phyloP scores from a whole-genome alignment of 495 filamentous ascomycete species.

The Tuber calosporum region DNA sequence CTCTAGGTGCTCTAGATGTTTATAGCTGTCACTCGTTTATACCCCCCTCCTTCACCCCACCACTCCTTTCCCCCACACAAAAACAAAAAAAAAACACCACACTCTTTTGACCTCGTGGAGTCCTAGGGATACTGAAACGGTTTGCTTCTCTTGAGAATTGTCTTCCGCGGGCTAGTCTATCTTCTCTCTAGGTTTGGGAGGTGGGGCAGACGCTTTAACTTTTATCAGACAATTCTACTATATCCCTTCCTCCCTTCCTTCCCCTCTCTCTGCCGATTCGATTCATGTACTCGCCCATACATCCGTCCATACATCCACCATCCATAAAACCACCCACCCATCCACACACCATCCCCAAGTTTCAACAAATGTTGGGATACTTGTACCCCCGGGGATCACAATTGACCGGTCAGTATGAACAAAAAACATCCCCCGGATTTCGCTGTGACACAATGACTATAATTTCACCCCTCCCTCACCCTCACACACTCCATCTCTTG shows the following conservation, averaged over 20 bases:
- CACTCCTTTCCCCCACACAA: background rate
- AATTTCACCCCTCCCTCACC: background rate
- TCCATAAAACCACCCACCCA: background rate
- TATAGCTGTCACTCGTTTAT: conserved; percentile 5
- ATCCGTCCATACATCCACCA: background rate
- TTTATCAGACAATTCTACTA: background rate
- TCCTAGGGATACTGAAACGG: background rate
- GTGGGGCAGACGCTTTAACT: background rate
- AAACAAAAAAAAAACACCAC: conserved; percentile 6
- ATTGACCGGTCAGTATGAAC: background rate
- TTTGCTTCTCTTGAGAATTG: conserved; percentile 3
- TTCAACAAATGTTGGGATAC: background rate
- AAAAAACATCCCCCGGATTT: background rate
- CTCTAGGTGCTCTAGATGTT: conserved; percentile 1
- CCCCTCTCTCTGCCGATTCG: background rate
- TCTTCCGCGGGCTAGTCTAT: background rate
- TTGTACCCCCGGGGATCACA: background rate
- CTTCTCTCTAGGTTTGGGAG: background rate
- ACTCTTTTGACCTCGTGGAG: conserved; percentile 4
- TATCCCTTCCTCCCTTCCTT: background rate
- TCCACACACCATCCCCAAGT: background rate
- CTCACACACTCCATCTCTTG: background rate
- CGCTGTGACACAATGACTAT: background rate
- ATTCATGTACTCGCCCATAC: background rate
- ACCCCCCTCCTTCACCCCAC: background rate